Conservation (phyloP, 1,139 yeast genomes). For the Yamadazyma spencermartinsiae region DNA sequence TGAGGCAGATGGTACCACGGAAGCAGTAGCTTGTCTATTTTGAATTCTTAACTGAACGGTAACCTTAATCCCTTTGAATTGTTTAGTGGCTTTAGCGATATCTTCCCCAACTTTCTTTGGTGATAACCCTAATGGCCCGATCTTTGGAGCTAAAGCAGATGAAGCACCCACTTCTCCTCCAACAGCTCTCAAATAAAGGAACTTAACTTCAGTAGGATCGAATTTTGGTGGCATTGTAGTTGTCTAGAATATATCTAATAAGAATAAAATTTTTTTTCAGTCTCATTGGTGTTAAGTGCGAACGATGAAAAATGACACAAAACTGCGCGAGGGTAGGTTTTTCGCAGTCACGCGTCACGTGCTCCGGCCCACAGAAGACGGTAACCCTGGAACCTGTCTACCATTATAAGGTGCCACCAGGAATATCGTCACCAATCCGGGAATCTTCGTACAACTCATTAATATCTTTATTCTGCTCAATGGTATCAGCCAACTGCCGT, state of each 20-base stretch:
- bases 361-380: no score
- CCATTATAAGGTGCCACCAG: constrained; percentile 54
- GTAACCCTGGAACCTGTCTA: no score
- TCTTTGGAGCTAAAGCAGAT: constrained; percentile 99
- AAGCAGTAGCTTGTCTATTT: constrained; percentile 99
- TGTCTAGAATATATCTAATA: constrained; percentile 13
- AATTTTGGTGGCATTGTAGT: constrained; percentile 88
- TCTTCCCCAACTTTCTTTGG: constrained; percentile 99
- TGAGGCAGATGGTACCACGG: constrained; percentile 99
- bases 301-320: not conserved
- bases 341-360: not conserved
- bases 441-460: constrained; percentile 40
- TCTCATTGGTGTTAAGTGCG: not conserved
- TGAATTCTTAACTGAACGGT: constrained; percentile 98
- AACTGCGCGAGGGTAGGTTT: not conserved
- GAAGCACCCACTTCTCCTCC: constrained; percentile 99
- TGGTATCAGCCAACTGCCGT: constrained; percentile 63
- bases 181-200: constrained; percentile 98
- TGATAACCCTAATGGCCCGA: constrained; percentile 99
- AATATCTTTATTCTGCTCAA: constrained; percentile 32
- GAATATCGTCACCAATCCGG: constrained; percentile 50
- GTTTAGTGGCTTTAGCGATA: constrained; percentile 99
- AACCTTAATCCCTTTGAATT: constrained; percentile 98
- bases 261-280: constrained; percentile 14
- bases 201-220: constrained; percentile 98